phyloP scores from a whole-genome alignment of 2,329 filamentous ascomycete species.

The Metarhizium humberi region DNA sequence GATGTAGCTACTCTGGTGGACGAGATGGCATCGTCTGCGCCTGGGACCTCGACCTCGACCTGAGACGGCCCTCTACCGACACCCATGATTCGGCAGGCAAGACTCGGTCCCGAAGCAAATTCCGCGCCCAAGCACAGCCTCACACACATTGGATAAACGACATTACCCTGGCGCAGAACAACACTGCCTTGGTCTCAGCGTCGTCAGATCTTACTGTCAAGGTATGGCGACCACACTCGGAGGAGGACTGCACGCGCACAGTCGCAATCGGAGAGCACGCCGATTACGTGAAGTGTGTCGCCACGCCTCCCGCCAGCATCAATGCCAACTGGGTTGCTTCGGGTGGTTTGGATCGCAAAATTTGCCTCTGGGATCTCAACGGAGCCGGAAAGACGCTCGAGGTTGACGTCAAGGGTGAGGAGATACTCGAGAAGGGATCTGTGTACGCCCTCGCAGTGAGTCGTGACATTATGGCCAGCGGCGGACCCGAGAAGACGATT shows the following conservation, averaged over 20 bases:
- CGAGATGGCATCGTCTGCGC: slow-evolving; percentile 93
- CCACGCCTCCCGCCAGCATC: slow-evolving; percentile 54
- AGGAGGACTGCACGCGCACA: slow-evolving; percentile 39
- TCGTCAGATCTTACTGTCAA: slow-evolving; percentile 94
- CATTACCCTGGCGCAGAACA: slow-evolving; percentile 69
- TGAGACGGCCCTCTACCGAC: slow-evolving; percentile 28
- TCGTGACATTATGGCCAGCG: slow-evolving; percentile 75
- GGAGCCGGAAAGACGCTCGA: slow-evolving; percentile 78
- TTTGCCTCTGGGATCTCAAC: slow-evolving; percentile 87
- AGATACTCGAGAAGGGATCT: slow-evolving; percentile 81
- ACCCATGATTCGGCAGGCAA: slow-evolving; percentile 18
- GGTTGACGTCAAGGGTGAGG: slow-evolving; percentile 77
- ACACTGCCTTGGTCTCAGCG: slow-evolving; percentile 73
- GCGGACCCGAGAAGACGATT: slow-evolving; percentile 88
- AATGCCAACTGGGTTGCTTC: slow-evolving; percentile 82
- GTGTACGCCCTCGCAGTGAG: slow-evolving; percentile 83
- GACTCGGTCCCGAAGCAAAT: slow-evolving; percentile 38
- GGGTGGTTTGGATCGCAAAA: slow-evolving; percentile 84
- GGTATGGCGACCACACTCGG: slow-evolving; percentile 70
- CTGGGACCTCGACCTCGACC: slow-evolving; percentile 77
- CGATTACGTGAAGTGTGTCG: slow-evolving; percentile 94
- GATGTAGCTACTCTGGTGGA: slow-evolving; percentile 78
- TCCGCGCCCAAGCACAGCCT: slow-evolving; percentile 56
- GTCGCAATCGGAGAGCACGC: slow-evolving; percentile 83
- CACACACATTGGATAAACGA: slow-evolving; percentile 98